These are phyloP conservation scores for Chytridium lagenaria DNA, from an alignment of 371 early-diverging fungal species.

Conservation along the genomic window DNA sequence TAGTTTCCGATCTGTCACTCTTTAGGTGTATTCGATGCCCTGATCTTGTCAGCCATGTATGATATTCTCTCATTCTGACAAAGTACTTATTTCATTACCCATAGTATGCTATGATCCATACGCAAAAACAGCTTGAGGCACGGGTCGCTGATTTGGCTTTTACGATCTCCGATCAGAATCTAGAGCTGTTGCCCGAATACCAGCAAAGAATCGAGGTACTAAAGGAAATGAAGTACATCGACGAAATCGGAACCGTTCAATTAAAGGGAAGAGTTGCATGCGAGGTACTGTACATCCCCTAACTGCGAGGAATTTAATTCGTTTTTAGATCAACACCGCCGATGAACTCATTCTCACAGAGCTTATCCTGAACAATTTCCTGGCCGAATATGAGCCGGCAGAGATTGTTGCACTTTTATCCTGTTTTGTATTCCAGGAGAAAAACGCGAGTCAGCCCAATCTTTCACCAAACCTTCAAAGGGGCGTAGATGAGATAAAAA, in stretches of 20 bases:
- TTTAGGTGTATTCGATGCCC: slow-evolving; percentile 87
- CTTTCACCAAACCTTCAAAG: slow-evolving; percentile 68
- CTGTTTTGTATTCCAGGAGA: slow-evolving; percentile 96
- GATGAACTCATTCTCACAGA: slow-evolving; percentile 98
- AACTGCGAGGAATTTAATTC: neutral
- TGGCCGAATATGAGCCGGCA: slow-evolving; percentile 86
- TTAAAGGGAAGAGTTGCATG: slow-evolving; percentile 99
- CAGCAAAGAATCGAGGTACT: slow-evolving; percentile 86
- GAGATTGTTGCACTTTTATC: slow-evolving; percentile 96
- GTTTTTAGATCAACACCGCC: slow-evolving; percentile 79
- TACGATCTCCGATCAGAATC: slow-evolving; percentile 87
- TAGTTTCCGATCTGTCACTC: slow-evolving; percentile 53
- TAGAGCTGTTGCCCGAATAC: slow-evolving; percentile 92
- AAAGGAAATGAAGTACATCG: slow-evolving; percentile 77
- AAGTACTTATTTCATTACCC: neutral
- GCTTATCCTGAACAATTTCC: slow-evolving; percentile 95
- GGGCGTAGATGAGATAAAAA: slow-evolving; percentile 50
- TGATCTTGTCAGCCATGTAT: slow-evolving; percentile 78
- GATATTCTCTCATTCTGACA: slow-evolving; percentile 26
- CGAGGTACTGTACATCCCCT: slow-evolving; percentile 73
- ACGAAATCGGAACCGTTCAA: slow-evolving; percentile 83
- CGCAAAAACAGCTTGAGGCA: slow-evolving; percentile 66
- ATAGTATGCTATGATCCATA: slow-evolving; percentile 73
- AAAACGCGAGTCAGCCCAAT: slow-evolving; percentile 61
- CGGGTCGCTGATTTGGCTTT: slow-evolving; percentile 77